Base-by-base conservation (phyloP, 768 basidiomycete genomes). In the Tulasnella sp. region DNA sequence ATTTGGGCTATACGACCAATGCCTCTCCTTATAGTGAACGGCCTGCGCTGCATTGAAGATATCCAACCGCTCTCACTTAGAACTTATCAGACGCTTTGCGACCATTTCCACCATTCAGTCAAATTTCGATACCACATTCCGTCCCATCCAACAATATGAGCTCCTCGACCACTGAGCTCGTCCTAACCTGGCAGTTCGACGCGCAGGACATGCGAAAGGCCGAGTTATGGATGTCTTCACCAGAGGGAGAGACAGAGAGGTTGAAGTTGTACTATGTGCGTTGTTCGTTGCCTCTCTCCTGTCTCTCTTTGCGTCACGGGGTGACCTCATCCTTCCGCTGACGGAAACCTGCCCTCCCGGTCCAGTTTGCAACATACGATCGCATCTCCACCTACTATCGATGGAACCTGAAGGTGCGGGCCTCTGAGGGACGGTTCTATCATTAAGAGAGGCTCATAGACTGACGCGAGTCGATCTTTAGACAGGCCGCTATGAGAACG, bases 401-500 rank as follows among this genome's bases (percentile, higher is more conserved):
- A n/a, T 56, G 1, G 1, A 56, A 56, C 27, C 43, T 56, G 1
- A 43, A 43, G 21, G 54, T 56, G 44, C 22, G 54, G 21, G 12
- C 22, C 34, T 22, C 31, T 7, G 7, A 19, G 7, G 24, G 19
- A 15, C 19, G 54, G 29, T 56, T 19, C 11, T 24, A 27, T 31
- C 31, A 19, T 10, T 17, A 21, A 24, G 2, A 24, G 29, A 52
- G 27, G 48, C 45, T 5, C 27, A 19, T 49, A 19, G n/a, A 15
- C 45, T 30, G 46, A 30, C 34, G 30, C 22, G 27, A 38, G 49
- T 44, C 19, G 43, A 34, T 49, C 17, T 43, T 44, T 29, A 59
- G 57, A 78, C 76, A 1, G 55, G 67, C 15, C 64, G 71, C 19
- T 80, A 77, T 63, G 80, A 82, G 65, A 72, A 72, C 17, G 79